Conservation (phyloP, 805 yeast genomes). For the Monosporozyma servazzii region DNA sequence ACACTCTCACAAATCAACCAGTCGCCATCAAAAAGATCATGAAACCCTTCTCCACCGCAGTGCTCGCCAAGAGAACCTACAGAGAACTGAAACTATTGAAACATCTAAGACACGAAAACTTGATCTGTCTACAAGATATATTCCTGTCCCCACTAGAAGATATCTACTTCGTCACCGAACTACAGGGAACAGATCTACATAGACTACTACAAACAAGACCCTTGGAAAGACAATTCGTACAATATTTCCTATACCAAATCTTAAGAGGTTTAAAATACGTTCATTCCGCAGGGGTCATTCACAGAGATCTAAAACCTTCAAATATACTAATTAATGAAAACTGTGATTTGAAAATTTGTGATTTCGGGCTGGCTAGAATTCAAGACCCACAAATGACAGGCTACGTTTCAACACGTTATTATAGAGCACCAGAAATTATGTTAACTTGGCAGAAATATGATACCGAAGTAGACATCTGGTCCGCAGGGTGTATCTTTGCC, state of each 20-base stretch:
- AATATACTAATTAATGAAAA: conserved; percentile 81
- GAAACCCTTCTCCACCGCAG: conserved; percentile 94
- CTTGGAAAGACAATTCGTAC: conserved; percentile 90
- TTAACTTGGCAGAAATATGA: conserved; percentile 97
- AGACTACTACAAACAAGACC: conserved; percentile 87
- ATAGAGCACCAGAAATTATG: conserved; percentile 98
- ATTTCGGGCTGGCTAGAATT: conserved; percentile 90
- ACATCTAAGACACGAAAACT: conserved; percentile 88
- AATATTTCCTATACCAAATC: conserved; percentile 92
- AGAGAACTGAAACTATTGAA: conserved; percentile 89
- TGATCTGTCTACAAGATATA: conserved; percentile 86
- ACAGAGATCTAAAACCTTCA: conserved; percentile 79
- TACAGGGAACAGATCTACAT: conserved; percentile 94
- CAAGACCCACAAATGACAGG: conserved; percentile 99
- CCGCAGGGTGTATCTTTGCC: conserved; percentile 93
- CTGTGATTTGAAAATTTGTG: conserved; percentile 86
- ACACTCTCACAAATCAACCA: conserved; percentile 78
- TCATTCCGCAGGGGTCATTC: conserved; percentile 87
- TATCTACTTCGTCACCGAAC: conserved; percentile 89
- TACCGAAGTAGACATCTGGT: conserved; percentile 95
- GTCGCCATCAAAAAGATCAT: conserved; percentile 96
- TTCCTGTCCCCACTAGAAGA: conserved; percentile 92
- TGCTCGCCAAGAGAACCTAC: conserved; percentile 91
- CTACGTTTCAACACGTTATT: conserved; percentile 89
- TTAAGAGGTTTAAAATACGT: conserved; percentile 82